Percentiles rank a stretch among this genome's conserved stretches.
These are phyloP conservation scores for Fraxinus cuspidata DNA, from an alignment of 257 asterid genomes.

Conservation along the genomic window DNA sequence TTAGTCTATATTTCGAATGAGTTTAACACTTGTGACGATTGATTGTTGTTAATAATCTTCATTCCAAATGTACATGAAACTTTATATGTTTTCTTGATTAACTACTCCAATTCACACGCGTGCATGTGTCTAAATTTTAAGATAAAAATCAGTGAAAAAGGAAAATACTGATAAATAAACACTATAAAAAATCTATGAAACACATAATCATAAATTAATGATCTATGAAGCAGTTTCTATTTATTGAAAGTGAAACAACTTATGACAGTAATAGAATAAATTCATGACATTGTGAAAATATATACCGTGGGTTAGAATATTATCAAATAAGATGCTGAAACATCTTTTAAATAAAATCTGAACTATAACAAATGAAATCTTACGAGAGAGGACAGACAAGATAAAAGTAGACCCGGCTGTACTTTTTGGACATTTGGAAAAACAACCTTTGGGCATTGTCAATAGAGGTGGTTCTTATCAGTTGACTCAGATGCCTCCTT, in stretches of 20 bases:
- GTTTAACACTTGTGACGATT: not conserved
- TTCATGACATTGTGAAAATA: not conserved
- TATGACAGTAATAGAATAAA: not conserved
- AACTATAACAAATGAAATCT: not conserved
- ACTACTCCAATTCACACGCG: not conserved
- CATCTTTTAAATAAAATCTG: not conserved
- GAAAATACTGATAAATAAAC: not conserved
- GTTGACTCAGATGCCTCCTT: not conserved
- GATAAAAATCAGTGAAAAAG: not conserved
- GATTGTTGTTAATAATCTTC: not conserved
- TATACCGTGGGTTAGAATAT: not conserved
- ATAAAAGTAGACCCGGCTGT: too few relatives aligned
- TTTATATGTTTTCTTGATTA: not conserved
- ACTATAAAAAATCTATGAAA: not conserved
- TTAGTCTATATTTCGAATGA: too few relatives aligned
- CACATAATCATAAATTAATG: not conserved
- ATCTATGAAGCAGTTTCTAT: not conserved
- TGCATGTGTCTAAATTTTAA: not conserved
- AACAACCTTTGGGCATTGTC: conserved; percentile 1
- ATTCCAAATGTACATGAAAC: not conserved
- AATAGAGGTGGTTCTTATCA: not conserved
- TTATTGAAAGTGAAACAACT: not conserved
- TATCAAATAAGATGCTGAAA: not conserved
- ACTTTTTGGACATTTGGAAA: not conserved
- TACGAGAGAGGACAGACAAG: too few relatives aligned